Evolutionary conservation across 1,139 yeast genomes (phyloP), one percentile per base, ranked within the genome.

Genomic region (Blastobotrys capitulatus): DNA sequence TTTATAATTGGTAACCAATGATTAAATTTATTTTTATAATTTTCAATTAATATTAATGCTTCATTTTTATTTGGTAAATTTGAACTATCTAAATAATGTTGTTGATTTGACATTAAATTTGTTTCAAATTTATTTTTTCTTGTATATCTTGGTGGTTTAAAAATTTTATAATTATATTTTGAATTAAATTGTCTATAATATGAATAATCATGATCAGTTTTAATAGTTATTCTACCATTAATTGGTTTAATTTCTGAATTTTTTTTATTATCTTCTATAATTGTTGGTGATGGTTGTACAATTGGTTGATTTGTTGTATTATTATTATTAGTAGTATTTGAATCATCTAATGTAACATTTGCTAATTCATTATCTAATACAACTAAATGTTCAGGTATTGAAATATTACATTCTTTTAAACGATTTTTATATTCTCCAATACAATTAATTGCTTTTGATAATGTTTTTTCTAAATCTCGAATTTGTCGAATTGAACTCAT

Each of bases 1-100:
- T 58, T 60, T 7, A 57, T 49, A 19, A 59, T 39, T 1, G 65
- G 65, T 40, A 57, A 50, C 64, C 62, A 60, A 31, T 51, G 51
- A 44, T 61, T 62, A 52, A 57, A 53, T 13, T 57, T 49, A 27
- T 50, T 48, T 47, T 48, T 48, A 42, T 54, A 52, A 20, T 44
- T 47, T 18, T 41, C 29, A 31, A 57, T 36, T 16, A 52, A 40
- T 19, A 27, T 36, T 13, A 49, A 47, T 25, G 53, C 54, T 27
- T 38, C 10, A 12, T 31, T 18, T 19, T 22, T 34, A 8, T 18
- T 34, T 5, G 49, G 48, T 22, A 44, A 42, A 20, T 29, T 16
- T 10, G 49, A 44, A 19, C 18, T n/a, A 20, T 37, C n/a, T 19
- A 16, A 25, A n/a, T 19, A 32, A 13, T 20, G 40, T 13, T 37